phyloP scores from a whole-genome alignment of 768 basidiomycete species.

The Leccinum arenicola region DNA sequence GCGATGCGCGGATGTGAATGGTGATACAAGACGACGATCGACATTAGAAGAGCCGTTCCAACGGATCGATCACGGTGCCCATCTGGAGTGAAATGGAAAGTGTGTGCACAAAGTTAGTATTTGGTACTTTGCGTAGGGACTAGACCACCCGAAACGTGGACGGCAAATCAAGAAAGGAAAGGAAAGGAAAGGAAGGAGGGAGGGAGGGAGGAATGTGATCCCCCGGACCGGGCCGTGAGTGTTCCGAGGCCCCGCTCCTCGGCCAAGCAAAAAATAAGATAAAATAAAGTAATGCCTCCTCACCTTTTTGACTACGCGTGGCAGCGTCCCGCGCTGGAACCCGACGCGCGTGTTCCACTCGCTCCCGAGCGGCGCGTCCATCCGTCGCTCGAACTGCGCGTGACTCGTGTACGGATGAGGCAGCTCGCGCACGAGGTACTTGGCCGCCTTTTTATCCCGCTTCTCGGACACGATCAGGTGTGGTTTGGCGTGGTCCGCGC shows the following conservation, averaged over 20 bases:
- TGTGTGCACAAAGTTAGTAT: background rate
- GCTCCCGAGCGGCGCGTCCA: slow-evolving; percentile 76
- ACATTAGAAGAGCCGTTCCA: slow-evolving; percentile 49
- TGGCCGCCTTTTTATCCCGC: slow-evolving; percentile 88
- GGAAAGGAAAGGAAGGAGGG: background rate
- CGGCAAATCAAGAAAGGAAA: background rate
- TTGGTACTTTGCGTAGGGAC: background rate
- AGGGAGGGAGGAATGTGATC: background rate
- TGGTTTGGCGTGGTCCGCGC: slow-evolving; percentile 80
- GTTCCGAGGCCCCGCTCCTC: background rate
- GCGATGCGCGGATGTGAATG: background rate
- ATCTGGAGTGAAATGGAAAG: slow-evolving; percentile 41
- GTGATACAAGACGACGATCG: background rate
- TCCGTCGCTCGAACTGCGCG: slow-evolving; percentile 85
- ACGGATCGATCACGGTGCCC: slow-evolving; percentile 67
- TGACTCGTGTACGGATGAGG: slow-evolving; percentile 94
- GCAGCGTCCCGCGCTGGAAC: slow-evolving; percentile 82
- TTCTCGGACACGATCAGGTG: slow-evolving; percentile 96
- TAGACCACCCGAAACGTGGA: background rate
- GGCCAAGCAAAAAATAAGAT: background rate
- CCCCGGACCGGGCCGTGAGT: background rate
- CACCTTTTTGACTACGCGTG: slow-evolving; percentile 86
- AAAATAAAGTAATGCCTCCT: background rate
- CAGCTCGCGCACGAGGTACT: slow-evolving; percentile 87
- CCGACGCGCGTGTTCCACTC: slow-evolving; percentile 93